Evolutionary conservation across 352 stramenopile genomes (phyloP).

Genomic region (Lagenidium sp.): DNA sequence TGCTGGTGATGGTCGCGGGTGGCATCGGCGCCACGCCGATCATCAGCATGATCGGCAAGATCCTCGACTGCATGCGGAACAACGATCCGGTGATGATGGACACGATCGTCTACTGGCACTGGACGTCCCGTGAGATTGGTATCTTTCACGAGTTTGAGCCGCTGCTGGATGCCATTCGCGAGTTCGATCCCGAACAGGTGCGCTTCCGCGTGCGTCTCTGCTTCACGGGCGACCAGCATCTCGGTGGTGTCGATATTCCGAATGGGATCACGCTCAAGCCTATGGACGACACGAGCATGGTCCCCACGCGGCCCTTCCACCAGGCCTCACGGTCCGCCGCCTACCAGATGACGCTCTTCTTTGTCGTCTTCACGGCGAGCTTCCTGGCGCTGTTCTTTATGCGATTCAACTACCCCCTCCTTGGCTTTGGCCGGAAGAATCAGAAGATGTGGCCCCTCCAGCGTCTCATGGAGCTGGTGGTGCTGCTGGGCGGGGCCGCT

Average conservation of each 20-base stretch:
- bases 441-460: slow-evolving; percentile 81
- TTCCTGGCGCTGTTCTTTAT: slow-evolving; percentile 69
- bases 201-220: slow-evolving; percentile 67
- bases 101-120: slow-evolving; percentile 78
- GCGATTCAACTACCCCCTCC: slow-evolving; percentile 57
- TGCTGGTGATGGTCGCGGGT: slow-evolving; percentile 69
- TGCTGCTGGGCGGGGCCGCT: slow-evolving; percentile 54
- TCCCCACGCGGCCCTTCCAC: slow-evolving; percentile 70
- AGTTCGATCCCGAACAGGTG: slow-evolving; percentile 57
- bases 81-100: slow-evolving; percentile 60
- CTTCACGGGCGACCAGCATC: slow-evolving; percentile 75
- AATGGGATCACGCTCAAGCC: slow-evolving; percentile 70
- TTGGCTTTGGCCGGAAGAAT: slow-evolving; percentile 42
- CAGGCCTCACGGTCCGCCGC: slow-evolving; percentile 54
- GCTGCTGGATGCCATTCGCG: slow-evolving; percentile 63
- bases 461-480: slow-evolving; percentile 61
- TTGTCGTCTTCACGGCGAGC: slow-evolving; percentile 68
- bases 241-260: slow-evolving; percentile 60
- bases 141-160: slow-evolving; percentile 84
- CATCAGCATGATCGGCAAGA: slow-evolving; percentile 83
- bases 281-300: slow-evolving; percentile 75
- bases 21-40: slow-evolving; percentile 87
- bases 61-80: slow-evolving; percentile 73
- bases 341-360: slow-evolving; percentile 73
- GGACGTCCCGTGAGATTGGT: slow-evolving; percentile 74